Conservation (phyloP, 1,284 basidiomycete genomes). For the Ustilago trichophora region DNA sequence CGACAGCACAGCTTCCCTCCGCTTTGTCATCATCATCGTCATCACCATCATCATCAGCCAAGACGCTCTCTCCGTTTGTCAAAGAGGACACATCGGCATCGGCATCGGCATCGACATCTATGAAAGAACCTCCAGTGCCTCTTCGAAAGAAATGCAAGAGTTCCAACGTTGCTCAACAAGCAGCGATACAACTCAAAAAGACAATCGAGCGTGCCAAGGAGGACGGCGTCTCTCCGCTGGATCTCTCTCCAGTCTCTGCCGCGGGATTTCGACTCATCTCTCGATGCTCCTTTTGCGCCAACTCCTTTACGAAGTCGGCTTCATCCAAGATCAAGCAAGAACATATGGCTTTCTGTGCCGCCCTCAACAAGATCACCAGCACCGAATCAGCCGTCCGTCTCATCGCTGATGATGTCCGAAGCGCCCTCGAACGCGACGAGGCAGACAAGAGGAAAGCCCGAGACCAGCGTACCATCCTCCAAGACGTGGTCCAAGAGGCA, state of each 20-base stretch:
- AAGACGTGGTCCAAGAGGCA: constrained; percentile 29
- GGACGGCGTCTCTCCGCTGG: constrained; percentile 8
- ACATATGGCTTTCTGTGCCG: constrained; percentile 25
- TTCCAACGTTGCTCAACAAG: neutral
- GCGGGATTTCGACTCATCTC: constrained; percentile 18
- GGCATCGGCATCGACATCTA: neutral
- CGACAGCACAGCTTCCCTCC: neutral
- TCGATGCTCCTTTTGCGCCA: constrained; percentile 36
- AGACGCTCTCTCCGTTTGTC: too few species aligned
- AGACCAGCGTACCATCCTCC: constrained; percentile 23
- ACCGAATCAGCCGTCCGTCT: constrained; percentile 5
- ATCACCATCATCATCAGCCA: too few species aligned
- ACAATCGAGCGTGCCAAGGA: constrained; percentile 14
- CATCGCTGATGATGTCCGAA: constrained; percentile 12
- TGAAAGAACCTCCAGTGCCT: neutral
- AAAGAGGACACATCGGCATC: neutral
- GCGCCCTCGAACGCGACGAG: constrained; percentile 4
- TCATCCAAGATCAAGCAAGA: constrained; percentile 19
- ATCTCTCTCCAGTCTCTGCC: constrained; percentile 7
- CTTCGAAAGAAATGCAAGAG: constrained; percentile 5
- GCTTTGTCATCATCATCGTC: constrained; percentile 2
- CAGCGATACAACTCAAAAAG: constrained; percentile 12
- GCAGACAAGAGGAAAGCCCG: constrained; percentile 2
- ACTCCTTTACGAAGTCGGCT: constrained; percentile 23
- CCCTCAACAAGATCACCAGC: constrained; percentile 9